Percentiles rank a stretch among this genome's conserved stretches.
Evolutionary conservation across 1,139 yeast species (phyloP).

Genomic region (Blastobotrys petasosporus): DNA sequence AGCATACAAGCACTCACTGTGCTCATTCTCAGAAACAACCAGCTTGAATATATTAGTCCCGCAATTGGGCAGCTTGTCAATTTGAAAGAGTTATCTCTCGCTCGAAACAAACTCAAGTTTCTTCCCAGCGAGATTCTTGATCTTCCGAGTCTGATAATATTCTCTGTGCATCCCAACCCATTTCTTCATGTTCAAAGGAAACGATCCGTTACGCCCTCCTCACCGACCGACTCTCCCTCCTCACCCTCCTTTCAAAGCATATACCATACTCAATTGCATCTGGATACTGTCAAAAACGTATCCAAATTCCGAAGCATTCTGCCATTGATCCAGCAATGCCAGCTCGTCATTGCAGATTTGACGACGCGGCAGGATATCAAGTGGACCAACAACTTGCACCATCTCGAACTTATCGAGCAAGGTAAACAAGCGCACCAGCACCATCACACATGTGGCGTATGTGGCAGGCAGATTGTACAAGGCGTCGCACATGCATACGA

Average conservation of each 20-base stretch:
- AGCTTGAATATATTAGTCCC: constrained; percentile 47
- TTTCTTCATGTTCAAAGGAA: constrained; percentile 18
- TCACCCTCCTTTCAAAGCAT: no score
- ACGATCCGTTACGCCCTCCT: no score
- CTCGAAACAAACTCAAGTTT: constrained; percentile 46
- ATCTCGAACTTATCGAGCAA: not conserved
- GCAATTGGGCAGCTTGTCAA: constrained; percentile 41
- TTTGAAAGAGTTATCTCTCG: constrained; percentile 47
- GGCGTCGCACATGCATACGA: constrained; percentile 52
- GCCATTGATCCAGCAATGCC: no score
- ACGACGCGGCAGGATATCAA: not conserved
- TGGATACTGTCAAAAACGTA: no score
- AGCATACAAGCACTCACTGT: constrained; percentile 48
- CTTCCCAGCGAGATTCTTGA: constrained; percentile 52
- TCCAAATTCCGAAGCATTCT: no score
- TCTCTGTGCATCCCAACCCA: constrained; percentile 49
- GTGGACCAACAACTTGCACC: not conserved
- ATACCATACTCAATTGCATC: no score
- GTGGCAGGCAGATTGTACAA: constrained; percentile 40
- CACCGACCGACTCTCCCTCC: no score
- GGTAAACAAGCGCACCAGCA: not conserved
- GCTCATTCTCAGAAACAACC: constrained; percentile 48
- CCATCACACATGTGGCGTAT: constrained; percentile 43
- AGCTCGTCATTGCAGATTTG: no score
- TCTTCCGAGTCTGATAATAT: constrained; percentile 39